Conservation (phyloP, 2,329 filamentous ascomycete species). For the Phialemoniopsis sp. region DNA sequence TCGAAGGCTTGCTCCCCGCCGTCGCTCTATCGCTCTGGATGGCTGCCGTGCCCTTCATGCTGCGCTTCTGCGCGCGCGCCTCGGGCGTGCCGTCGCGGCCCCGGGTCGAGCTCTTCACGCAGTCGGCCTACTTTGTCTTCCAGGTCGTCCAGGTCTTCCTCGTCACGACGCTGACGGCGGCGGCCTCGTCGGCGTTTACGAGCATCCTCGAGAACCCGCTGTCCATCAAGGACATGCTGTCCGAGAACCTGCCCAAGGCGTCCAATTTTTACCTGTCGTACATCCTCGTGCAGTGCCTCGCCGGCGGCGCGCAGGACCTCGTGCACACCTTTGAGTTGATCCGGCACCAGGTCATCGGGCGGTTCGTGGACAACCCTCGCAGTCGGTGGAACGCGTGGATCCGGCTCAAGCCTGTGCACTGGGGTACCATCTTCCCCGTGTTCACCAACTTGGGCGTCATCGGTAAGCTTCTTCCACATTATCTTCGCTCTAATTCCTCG, state of each 20-base stretch:
- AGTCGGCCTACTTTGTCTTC: constrained; percentile 77
- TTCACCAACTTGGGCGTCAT: constrained; percentile 73
- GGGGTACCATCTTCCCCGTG: constrained; percentile 73
- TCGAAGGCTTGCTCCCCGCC: constrained; percentile 79
- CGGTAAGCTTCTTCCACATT: constrained; percentile 33
- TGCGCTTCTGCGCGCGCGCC: constrained; percentile 63
- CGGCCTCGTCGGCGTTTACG: constrained; percentile 59
- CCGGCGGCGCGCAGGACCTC: constrained; percentile 67
- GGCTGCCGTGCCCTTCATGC: constrained; percentile 73
- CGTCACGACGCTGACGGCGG: constrained; percentile 72
- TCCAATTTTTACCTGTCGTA: constrained; percentile 82
- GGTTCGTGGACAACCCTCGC: constrained; percentile 74
- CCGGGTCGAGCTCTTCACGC: constrained; percentile 69
- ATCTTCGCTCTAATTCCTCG: too few species aligned
- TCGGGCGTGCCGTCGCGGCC: constrained; percentile 69
- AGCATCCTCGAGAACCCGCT: constrained; percentile 57
- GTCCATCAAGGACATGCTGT: constrained; percentile 51
- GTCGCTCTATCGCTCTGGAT: constrained; percentile 78
- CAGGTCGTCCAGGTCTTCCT: constrained; percentile 83
- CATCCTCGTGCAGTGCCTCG: constrained; percentile 81
- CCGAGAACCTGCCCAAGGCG: constrained; percentile 61
- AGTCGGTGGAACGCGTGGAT: constrained; percentile 75
- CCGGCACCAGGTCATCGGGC: constrained; percentile 52
- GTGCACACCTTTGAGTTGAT: constrained; percentile 64
- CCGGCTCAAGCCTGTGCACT: constrained; percentile 62